Base-by-base conservation (phyloP, 2,329 filamentous ascomycete species). In the Bipolaris victoriae region DNA sequence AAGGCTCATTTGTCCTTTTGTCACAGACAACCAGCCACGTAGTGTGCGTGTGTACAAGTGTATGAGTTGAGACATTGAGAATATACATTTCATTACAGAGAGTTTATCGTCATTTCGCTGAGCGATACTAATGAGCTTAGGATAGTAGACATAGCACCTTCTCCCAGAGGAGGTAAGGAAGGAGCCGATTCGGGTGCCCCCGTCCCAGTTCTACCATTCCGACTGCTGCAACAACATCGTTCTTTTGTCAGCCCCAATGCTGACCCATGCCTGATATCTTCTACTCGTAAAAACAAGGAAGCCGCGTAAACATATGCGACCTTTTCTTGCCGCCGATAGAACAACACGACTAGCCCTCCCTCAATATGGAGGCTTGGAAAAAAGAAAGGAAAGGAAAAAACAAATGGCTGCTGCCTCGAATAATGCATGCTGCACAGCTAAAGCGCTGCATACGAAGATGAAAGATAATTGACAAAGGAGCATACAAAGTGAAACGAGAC, bases 51-150 rank as follows among this genome's bases (percentile, higher is more conserved):
- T 29, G 18, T 5, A 11, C 20, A 31, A 29, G 22, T 40, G 22
- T 39, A 45, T 54, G 51, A 51, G 48, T 16, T 43, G 48, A 51
- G 45, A 54, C 18, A 37, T 45, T 54, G 50, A 49, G 50, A 54
- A 57, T 55, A 55, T 54, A 57, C 55, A 55, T 57, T 57, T 57
- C 50, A 55, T 57, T 57, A 57, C 40, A 40, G 55, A 52, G 50
- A 46, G 40, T 45, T 57, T 45, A 52, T 56, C 55, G 37, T 57
- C 20, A 49, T 31, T 55, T 39, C 40, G 45, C 50, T 40, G 40
- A 39, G 45, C 45, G 45, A 45, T 51, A 44, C 33, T 16, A 39
- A 41, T 46, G 52, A 57, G 39, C 36, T 47, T 39, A 45, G 49
- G 41, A 13, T 47, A 49, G 39, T 48, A 49, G 50, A 39, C 39